These are phyloP conservation scores for Serpula lacrymans DNA, from an alignment of 768 basidiomycete genomes.

Conservation along the genomic window DNA sequence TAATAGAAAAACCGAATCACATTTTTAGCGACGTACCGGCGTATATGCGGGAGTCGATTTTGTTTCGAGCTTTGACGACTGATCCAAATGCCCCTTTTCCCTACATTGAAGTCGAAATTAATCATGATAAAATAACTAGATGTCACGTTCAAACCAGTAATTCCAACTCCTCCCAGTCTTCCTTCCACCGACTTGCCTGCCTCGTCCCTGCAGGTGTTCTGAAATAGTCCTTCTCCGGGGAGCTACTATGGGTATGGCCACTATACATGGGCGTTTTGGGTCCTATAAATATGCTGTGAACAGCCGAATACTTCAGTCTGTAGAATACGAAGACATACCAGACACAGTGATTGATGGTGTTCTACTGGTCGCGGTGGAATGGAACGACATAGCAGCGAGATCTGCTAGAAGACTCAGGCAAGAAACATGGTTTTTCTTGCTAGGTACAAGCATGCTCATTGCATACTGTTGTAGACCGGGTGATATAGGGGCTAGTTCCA, in stretches of 20 bases:
- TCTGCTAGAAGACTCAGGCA: slow-evolving; percentile 58
- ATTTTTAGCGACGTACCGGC: slow-evolving; percentile 47
- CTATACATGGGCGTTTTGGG: slow-evolving; percentile 51
- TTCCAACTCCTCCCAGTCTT: slow-evolving; percentile 93
- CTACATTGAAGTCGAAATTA: slow-evolving; percentile 39
- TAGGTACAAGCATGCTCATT: slow-evolving; percentile 55
- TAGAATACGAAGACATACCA: slow-evolving; percentile 7
- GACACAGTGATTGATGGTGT: slow-evolving; percentile 18
- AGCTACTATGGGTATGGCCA: slow-evolving; percentile 35
- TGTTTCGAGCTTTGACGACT: slow-evolving; percentile 92
- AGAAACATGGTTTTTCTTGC: slow-evolving; percentile 54
- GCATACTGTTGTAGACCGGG: slow-evolving; percentile 48
- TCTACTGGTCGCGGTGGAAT: slow-evolving; percentile 13
- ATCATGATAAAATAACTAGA: too few relatives aligned
- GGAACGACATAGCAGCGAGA: slow-evolving; percentile 42
- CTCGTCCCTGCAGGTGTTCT: slow-evolving; percentile 34
- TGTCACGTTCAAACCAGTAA: slow-evolving; percentile 64
- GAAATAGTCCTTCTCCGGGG: slow-evolving; percentile 70
- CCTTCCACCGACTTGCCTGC: slow-evolving; percentile 79
- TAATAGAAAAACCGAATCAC: not conserved
- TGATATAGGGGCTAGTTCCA: slow-evolving; percentile 47
- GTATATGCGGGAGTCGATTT: slow-evolving; percentile 81
- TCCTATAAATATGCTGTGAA: slow-evolving; percentile 27
- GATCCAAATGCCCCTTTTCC: slow-evolving; percentile 90
- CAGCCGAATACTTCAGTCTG: not conserved